Conservation (phyloP, 129 eudicot species). For the Pseudognaphalium luteoalbum region DNA sequence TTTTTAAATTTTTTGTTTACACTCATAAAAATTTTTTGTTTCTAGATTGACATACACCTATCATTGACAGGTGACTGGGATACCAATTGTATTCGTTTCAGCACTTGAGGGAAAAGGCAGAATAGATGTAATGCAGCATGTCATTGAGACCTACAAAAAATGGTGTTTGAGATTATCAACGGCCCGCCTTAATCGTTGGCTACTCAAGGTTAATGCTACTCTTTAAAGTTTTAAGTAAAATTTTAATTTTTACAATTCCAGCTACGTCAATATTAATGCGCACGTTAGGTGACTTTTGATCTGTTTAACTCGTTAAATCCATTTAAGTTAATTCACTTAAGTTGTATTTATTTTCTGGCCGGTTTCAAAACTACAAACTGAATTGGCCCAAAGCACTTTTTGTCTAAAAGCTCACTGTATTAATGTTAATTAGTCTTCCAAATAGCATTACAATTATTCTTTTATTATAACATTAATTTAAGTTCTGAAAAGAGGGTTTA, state of each 20-base stretch:
- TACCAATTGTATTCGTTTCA: conserved; percentile 90
- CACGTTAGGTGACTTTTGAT: background rate
- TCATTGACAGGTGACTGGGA: conserved; percentile 73
- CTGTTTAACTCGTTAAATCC: background rate
- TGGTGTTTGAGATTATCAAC: conserved; percentile 94
- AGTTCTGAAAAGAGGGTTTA: background rate
- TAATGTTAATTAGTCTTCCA: background rate
- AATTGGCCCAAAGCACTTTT: background rate
- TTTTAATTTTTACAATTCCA: background rate
- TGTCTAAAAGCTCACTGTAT: background rate
- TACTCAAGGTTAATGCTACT: conserved; percentile 57
- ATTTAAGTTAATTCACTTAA: background rate
- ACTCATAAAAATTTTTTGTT: background rate
- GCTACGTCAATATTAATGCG: background rate
- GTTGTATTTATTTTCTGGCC: background rate
- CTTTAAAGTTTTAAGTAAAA: background rate
- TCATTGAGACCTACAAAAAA: conserved; percentile 74
- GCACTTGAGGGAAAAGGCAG: conserved; percentile 86
- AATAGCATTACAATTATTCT: background rate
- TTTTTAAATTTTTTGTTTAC: background rate
- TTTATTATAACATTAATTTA: background rate
- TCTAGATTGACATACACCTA: background rate
- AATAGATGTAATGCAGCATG: conserved; percentile 71
- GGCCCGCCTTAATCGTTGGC: conserved; percentile 92
- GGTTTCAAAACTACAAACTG: background rate